A percentile compares a stretch with the other conserved stretches of the same genome.
Evolutionary conservation across 225 moss, liverwort and hornwort species (phyloP).

Genomic region (Climacium dendroides): DNA sequence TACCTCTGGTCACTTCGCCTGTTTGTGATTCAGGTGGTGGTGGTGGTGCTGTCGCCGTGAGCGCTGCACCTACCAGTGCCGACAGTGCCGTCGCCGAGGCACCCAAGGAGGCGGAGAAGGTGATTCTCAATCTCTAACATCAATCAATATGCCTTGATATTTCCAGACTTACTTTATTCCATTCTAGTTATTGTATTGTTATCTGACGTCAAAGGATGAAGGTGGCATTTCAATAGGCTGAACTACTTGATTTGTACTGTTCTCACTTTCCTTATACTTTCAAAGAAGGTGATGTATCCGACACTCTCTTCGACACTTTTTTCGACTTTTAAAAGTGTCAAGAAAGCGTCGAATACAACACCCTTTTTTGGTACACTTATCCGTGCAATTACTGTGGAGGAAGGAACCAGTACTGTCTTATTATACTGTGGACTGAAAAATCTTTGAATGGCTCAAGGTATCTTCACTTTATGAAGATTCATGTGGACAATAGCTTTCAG

Average conservation of each 20-base stretch:
- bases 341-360: neutral
- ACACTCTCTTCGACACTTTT: neutral
- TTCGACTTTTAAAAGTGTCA: neutral
- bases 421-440: too few relatives aligned
- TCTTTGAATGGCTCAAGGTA: neutral
- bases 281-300: too few relatives aligned
- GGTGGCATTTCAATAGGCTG: neutral
- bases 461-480: neutral
- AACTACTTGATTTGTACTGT: neutral
- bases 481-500: neutral
- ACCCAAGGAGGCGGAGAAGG: constrained; percentile 56
- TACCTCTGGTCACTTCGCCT: neutral
- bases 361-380: neutral
- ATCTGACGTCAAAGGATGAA: neutral
- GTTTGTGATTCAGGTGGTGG: constrained; percentile 40
- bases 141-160: neutral
- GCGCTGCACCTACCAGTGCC: constrained; percentile 30
- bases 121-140: neutral
- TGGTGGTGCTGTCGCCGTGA: constrained; percentile 46
- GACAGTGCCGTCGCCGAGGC: constrained; percentile 8
- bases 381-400: neutral
- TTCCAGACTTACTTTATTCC: neutral
- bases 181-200: neutral
- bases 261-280: too few relatives aligned
- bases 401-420: neutral